Evolutionary conservation across 2,329 filamentous ascomycete species (phyloP).

Genomic region (Penicillium sp.): DNA sequence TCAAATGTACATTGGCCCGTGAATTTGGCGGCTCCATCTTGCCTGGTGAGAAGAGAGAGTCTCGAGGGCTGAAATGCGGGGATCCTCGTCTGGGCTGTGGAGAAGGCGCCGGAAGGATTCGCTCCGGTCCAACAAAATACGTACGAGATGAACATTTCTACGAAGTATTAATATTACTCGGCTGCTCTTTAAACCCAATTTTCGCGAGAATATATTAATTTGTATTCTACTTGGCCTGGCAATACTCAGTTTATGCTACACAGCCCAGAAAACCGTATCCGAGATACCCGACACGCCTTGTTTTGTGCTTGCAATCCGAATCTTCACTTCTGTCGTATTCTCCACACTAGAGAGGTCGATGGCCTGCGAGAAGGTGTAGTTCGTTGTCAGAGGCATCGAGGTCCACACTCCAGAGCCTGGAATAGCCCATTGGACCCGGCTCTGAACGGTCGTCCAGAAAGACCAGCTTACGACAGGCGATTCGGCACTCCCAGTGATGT

Average conservation of each 20-base stretch:
- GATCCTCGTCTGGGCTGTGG: too few relatives aligned
- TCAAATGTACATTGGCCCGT: background rate
- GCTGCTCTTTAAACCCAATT: too few relatives aligned
- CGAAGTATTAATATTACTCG: too few relatives aligned
- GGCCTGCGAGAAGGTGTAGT: background rate
- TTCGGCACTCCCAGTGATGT: background rate
- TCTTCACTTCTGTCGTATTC: background rate
- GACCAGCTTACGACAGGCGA: background rate
- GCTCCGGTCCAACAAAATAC: too few relatives aligned
- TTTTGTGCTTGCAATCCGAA: background rate
- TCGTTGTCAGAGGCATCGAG: background rate
- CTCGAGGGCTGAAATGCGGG: background rate
- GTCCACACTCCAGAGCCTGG: background rate
- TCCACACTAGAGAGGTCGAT: background rate
- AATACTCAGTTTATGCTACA: background rate
- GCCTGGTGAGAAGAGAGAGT: background rate
- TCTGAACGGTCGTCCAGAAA: background rate
- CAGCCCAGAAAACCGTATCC: background rate
- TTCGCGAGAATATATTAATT: too few relatives aligned
- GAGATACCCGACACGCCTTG: background rate
- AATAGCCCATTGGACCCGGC: background rate
- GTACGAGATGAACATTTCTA: too few relatives aligned
- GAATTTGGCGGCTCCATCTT: too few relatives aligned
- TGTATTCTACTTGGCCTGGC: too few relatives aligned
- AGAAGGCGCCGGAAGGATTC: too few relatives aligned